Percentiles rank a stretch among this genome's conserved stretches.
phyloP scores from a whole-genome alignment of 805 yeast species.

The Candida dajiaensis region DNA sequence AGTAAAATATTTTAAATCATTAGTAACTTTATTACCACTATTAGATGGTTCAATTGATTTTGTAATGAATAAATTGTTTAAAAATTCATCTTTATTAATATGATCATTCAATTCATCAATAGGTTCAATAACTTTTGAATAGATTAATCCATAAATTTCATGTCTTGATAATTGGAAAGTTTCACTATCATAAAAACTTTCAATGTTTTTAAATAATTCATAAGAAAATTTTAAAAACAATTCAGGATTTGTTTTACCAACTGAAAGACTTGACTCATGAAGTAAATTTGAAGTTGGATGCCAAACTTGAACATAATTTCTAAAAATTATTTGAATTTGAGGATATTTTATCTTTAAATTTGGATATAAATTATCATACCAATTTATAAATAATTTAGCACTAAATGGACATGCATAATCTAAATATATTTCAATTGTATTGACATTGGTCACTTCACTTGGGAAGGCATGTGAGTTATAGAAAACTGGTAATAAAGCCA shows the following conservation, averaged over 20 bases:
- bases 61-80: slow-evolving; percentile 23
- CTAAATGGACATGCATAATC: slow-evolving; percentile 80
- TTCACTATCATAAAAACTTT: slow-evolving; percentile 55
- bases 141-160: slow-evolving; percentile 48
- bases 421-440: slow-evolving; percentile 55
- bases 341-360: slow-evolving; percentile 38
- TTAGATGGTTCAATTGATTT: slow-evolving; percentile 34
- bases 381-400: slow-evolving; percentile 53
- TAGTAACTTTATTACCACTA: slow-evolving; percentile 50
- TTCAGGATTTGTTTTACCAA: slow-evolving; percentile 49
- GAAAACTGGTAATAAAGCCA: slow-evolving; percentile 27
- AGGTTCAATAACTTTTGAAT: slow-evolving; percentile 42
- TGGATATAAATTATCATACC: slow-evolving; percentile 51
- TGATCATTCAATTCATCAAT: slow-evolving; percentile 19
- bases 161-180: slow-evolving; percentile 48
- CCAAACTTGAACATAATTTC: slow-evolving; percentile 88
- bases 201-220: slow-evolving; percentile 50
- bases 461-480: slow-evolving; percentile 20
- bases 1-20: slow-evolving; percentile 69
- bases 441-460: slow-evolving; percentile 5
- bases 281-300: slow-evolving; percentile 66
- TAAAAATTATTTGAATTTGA: slow-evolving; percentile 53
- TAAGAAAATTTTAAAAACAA: slow-evolving; percentile 53
- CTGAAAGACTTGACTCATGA: slow-evolving; percentile 69
- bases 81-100: slow-evolving; percentile 22